Evolutionary conservation across 2,329 filamentous ascomycete species (phyloP).

Genomic region (Phaeomoniella chlamydospora): DNA sequence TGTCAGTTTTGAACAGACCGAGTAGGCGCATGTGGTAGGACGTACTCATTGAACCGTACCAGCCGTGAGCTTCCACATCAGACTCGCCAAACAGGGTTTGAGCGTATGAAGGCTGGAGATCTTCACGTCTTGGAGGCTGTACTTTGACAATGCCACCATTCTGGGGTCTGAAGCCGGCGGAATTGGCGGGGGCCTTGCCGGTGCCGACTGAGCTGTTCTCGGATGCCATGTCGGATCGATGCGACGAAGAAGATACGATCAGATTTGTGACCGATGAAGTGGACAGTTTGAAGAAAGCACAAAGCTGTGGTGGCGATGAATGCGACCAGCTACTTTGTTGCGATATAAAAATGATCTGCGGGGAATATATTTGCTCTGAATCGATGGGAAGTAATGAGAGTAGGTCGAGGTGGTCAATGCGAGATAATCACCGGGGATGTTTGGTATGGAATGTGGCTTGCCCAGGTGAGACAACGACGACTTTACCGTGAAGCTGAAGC

Average conservation of each 20-base stretch:
- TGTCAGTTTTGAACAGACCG: no score
- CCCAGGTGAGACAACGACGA: neutral
- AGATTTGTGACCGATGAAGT: slow-evolving; percentile 5
- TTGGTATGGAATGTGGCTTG: neutral
- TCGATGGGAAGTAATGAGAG: neutral
- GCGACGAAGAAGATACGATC: slow-evolving; percentile 7
- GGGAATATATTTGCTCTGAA: neutral
- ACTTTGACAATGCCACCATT: slow-evolving; percentile 48
- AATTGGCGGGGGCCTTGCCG: slow-evolving; percentile 18
- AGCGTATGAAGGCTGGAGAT: slow-evolving; percentile 74
- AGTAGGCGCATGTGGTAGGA: no score
- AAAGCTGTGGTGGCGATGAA: neutral
- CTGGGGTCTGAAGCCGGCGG: slow-evolving; percentile 30
- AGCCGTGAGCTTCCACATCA: slow-evolving; percentile 60
- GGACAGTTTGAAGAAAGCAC: slow-evolving; percentile 5
- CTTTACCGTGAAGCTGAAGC: no score
- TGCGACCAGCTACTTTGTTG: neutral
- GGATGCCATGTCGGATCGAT: slow-evolving; percentile 6
- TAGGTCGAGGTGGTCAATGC: neutral
- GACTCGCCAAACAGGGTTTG: slow-evolving; percentile 47
- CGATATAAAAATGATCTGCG: slow-evolving; percentile 1
- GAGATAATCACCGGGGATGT: neutral
- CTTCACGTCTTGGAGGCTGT: slow-evolving; percentile 65
- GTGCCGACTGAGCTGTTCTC: neutral
- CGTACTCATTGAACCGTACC: slow-evolving; percentile 80